Evolutionary conservation across 2,329 filamentous ascomycete species (phyloP).

Genomic region (Cadophora sp.): DNA sequence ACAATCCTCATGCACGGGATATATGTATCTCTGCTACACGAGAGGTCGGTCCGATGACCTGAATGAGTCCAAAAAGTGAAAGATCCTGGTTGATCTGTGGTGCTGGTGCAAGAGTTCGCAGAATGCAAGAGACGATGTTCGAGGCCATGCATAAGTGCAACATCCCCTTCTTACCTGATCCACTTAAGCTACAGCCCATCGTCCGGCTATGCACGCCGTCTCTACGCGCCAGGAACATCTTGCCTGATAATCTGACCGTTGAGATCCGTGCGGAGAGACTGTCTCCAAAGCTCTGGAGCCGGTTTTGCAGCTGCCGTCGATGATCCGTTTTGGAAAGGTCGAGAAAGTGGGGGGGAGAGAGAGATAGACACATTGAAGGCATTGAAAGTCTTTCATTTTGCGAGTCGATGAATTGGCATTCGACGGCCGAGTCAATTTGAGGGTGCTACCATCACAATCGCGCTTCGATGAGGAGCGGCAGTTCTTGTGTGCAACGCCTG

Average conservation of each 20-base stretch:
- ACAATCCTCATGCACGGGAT: conserved; percentile 21
- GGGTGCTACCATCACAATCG: conserved; percentile 9
- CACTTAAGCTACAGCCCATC: background rate
- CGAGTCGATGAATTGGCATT: background rate
- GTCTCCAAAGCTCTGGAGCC: conserved; percentile 16
- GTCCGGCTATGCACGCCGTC: conserved; percentile 27
- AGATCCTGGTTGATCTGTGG: conserved; percentile 4
- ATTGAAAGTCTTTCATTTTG: background rate
- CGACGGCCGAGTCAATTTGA: background rate
- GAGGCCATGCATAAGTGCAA: conserved; percentile 12
- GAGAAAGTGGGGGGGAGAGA: no score
- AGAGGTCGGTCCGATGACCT: conserved; percentile 28
- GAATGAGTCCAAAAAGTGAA: conserved; percentile 4
- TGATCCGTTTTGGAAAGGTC: background rate
- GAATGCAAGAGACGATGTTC: background rate
- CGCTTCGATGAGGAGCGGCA: background rate
- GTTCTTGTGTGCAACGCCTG: conserved; percentile 6
- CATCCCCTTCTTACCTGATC: conserved; percentile 16
- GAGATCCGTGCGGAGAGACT: conserved; percentile 26
- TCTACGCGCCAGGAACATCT: conserved; percentile 30
- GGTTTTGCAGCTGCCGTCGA: background rate
- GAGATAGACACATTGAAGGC: background rate
- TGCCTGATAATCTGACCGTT: conserved; percentile 18
- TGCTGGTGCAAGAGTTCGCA: conserved; percentile 4
- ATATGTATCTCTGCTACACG: conserved; percentile 24